Percentiles rank a stretch among this genome's conserved stretches.
phyloP scores from a whole-genome alignment of 2,329 filamentous ascomycete species.

The Aspergillus fructus region DNA sequence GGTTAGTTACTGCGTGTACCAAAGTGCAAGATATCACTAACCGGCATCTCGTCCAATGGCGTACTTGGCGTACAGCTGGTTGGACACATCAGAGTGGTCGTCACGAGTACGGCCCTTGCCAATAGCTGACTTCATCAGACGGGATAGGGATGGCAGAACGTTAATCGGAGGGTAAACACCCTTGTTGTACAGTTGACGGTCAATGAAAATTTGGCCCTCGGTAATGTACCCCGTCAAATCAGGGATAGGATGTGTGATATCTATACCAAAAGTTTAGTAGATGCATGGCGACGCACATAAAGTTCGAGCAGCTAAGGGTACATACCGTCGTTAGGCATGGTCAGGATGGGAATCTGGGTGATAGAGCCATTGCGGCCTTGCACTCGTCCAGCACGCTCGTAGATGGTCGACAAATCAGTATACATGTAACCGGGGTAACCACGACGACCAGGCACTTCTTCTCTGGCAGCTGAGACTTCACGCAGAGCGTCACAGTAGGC shows the following conservation, averaged over 20 bases:
- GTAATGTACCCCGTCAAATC: slow-evolving; percentile 99
- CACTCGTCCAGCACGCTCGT: slow-evolving; percentile 98
- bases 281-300: background rate
- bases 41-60: slow-evolving; percentile 93
- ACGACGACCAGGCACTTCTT: slow-evolving; percentile 98
- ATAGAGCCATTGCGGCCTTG: slow-evolving; percentile 96
- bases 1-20: background rate
- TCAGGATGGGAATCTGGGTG: slow-evolving; percentile 97
- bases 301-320: background rate
- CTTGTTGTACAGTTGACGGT: slow-evolving; percentile 91
- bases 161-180: slow-evolving; percentile 99
- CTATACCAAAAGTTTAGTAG: slow-evolving; percentile 37
- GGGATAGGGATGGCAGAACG: slow-evolving; percentile 93
- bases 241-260: slow-evolving; percentile 98
- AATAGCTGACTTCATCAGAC: slow-evolving; percentile 99
- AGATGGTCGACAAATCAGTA: slow-evolving; percentile 99
- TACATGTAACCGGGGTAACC: slow-evolving; percentile 99
- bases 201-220: slow-evolving; percentile 97
- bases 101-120: slow-evolving; percentile 94
- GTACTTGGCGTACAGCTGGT: slow-evolving; percentile 99
- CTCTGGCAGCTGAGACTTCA: slow-evolving; percentile 95
- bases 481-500: slow-evolving; percentile 98
- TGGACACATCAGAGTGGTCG: slow-evolving; percentile 97
- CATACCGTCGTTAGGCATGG: slow-evolving; percentile 95
- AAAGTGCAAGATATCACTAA: slow-evolving; percentile 24